Conservation (phyloP, 805 yeast genomes). For the Ogataea pini region DNA sequence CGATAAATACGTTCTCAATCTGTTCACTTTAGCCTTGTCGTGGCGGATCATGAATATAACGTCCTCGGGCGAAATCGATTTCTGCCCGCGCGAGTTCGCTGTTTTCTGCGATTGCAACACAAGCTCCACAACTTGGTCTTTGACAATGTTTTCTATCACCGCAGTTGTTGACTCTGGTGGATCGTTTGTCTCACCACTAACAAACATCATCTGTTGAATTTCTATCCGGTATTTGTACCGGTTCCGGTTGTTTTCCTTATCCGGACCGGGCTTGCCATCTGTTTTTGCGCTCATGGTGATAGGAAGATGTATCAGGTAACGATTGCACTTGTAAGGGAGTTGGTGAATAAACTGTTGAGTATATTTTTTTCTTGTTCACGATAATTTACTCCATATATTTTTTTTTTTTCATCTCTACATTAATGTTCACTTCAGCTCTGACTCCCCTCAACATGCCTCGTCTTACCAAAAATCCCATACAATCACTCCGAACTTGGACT, state of each 20-base stretch:
- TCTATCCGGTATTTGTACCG: constrained; percentile 83
- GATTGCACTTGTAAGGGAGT: no score
- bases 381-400: background rate
- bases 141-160: constrained; percentile 91
- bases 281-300: constrained; percentile 4
- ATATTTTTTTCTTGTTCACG: background rate
- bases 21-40: constrained; percentile 89
- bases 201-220: constrained; percentile 99
- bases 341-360: background rate
- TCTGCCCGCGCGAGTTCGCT: constrained; percentile 77
- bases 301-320: no score
- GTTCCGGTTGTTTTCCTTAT: constrained; percentile 29
- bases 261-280: constrained; percentile 6
- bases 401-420: background rate
- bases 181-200: constrained; percentile 90
- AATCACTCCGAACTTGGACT: constrained; percentile 36
- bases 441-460: no score
- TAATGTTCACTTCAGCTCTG: no score
- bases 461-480: no score
- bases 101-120: constrained; percentile 71
- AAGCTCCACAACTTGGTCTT: constrained; percentile 91
- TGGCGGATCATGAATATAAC: constrained; percentile 89
- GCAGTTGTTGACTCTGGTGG: constrained; percentile 91
- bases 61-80: constrained; percentile 87
- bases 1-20: constrained; percentile 85